Percentiles rank a stretch among this genome's conserved stretches.
phyloP scores from a whole-genome alignment of 768 basidiomycete genomes.

The Myochromella boudieri region DNA sequence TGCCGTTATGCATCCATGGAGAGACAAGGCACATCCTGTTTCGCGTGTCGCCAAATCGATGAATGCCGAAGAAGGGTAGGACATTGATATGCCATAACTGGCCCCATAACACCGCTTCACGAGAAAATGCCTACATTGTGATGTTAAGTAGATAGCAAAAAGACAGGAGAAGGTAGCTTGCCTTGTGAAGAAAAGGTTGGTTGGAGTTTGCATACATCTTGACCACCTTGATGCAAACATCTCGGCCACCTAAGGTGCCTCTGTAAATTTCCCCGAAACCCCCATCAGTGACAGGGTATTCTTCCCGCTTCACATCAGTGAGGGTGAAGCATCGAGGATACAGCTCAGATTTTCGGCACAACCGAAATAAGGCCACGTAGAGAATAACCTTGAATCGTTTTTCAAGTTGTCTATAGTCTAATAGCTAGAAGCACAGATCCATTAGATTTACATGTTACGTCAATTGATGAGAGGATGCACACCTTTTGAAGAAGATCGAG shows the following conservation, averaged over 20 bases:
- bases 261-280: slow-evolving; percentile 27
- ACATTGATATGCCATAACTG: slow-evolving; percentile 15
- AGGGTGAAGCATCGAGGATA: slow-evolving; percentile 24
- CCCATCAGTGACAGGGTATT: slow-evolving; percentile 16
- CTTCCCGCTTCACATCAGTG: slow-evolving; percentile 3
- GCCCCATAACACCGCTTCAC: slow-evolving; percentile 12
- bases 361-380: slow-evolving; percentile 16
- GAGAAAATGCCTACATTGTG: slow-evolving; percentile 8
- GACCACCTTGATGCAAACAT: slow-evolving; percentile 26
- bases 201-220: slow-evolving; percentile 15
- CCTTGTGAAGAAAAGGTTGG: neutral
- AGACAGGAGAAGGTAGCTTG: neutral
- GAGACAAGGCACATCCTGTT: slow-evolving; percentile 32
- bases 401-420: neutral
- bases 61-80: slow-evolving; percentile 36
- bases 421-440: neutral
- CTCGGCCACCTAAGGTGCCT: slow-evolving; percentile 14
- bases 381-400: slow-evolving; percentile 9
- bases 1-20: slow-evolving; percentile 38
- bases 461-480: neutral
- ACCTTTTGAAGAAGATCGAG: neutral
- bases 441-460: slow-evolving; percentile 49
- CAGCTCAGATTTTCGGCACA: slow-evolving; percentile 21
- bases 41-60: slow-evolving; percentile 20
- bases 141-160: neutral